Conservation (phyloP, 1,284 basidiomycete species). For the Apiotrichum montevideense region DNA sequence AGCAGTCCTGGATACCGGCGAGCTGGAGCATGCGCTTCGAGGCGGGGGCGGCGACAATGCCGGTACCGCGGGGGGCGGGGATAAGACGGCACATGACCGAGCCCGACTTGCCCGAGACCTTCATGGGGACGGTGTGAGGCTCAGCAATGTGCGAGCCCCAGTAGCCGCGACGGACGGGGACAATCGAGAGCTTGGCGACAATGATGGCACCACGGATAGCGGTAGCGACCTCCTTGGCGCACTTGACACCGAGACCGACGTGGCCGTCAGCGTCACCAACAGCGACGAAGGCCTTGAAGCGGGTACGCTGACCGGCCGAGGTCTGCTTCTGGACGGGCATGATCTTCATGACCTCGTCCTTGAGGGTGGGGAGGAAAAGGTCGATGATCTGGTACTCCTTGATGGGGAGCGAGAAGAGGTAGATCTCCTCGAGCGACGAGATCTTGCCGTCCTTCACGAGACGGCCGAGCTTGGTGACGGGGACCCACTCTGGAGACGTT, state of each 20-base stretch:
- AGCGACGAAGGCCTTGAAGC: constrained; percentile 99
- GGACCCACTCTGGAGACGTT: constrained; percentile 58
- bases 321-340: constrained; percentile 99
- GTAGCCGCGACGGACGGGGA: constrained; percentile 97
- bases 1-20: constrained; percentile 86
- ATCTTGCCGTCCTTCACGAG: constrained; percentile 99
- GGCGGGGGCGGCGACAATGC: constrained; percentile 97
- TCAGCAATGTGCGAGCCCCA: constrained; percentile 99
- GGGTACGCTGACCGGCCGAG: constrained; percentile 97
- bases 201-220: constrained; percentile 99
- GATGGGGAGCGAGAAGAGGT: constrained; percentile 99
- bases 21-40: constrained; percentile 96
- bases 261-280: constrained; percentile 97
- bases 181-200: constrained; percentile 93
- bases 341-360: constrained; percentile 99
- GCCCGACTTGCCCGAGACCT: constrained; percentile 97
- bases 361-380: constrained; percentile 93
- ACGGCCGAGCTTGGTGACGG: constrained; percentile 98
- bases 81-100: constrained; percentile 99
- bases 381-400: constrained; percentile 99
- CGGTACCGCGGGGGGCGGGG: constrained; percentile 96
- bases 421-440: constrained; percentile 99
- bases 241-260: constrained; percentile 99
- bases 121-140: constrained; percentile 97
- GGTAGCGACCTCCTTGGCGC: constrained; percentile 99